Conservation (phyloP, 805 yeast species). For the Zygotorulaspora florentina region DNA sequence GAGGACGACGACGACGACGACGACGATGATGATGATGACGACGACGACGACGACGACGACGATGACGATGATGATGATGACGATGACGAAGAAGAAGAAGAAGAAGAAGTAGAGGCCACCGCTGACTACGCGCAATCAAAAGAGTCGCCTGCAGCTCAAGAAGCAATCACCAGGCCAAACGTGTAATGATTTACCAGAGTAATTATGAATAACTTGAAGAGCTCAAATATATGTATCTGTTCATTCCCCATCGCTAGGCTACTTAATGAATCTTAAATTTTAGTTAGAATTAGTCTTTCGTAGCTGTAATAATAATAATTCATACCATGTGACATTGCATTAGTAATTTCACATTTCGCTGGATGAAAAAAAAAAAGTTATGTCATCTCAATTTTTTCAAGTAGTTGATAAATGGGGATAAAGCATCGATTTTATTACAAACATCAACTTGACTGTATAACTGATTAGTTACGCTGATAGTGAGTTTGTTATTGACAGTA, state of each 20-base stretch:
- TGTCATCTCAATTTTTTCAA: slow-evolving; percentile 1
- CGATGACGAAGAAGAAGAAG: slow-evolving; percentile 38
- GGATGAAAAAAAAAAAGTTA: neutral
- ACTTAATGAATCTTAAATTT: neutral
- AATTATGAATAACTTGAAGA: too few relatives aligned
- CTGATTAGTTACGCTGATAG: neutral
- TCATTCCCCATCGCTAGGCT: neutral
- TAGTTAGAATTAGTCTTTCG: neutral
- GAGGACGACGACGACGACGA: slow-evolving; percentile 49
- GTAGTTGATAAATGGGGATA: neutral
- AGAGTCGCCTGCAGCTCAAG: neutral
- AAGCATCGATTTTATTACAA: too few relatives aligned
- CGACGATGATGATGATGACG: slow-evolving; percentile 39
- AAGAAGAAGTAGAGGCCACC: slow-evolving; percentile 12
- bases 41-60: slow-evolving; percentile 48
- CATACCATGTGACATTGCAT: slow-evolving; percentile 1
- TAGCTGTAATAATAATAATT: neutral
- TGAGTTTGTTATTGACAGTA: neutral
- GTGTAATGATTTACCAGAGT: too few relatives aligned
- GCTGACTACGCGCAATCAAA: neutral
- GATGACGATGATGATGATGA: slow-evolving; percentile 40
- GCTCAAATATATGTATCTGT: too few relatives aligned
- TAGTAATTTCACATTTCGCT: too few relatives aligned
- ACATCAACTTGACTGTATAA: too few relatives aligned
- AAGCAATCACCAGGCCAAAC: too few relatives aligned